Conservation (phyloP, 257 asterid genomes). For the Primulina eburnea region DNA sequence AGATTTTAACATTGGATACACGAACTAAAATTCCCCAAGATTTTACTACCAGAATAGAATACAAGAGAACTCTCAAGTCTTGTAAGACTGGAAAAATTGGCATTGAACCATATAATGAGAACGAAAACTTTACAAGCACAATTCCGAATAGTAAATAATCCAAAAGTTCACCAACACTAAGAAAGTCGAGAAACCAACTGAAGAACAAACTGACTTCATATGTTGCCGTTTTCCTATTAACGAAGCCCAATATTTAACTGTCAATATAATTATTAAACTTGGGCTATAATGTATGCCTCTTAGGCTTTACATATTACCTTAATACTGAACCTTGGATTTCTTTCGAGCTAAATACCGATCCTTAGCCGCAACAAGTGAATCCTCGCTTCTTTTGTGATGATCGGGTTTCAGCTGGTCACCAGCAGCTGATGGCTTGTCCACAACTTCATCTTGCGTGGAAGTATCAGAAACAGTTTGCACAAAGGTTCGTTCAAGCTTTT, state of each 20-base stretch:
- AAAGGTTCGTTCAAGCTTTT: slow-evolving; percentile 26
- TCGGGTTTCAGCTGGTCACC: slow-evolving; percentile 40
- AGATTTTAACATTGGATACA: not conserved
- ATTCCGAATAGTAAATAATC: not conserved
- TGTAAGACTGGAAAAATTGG: not conserved
- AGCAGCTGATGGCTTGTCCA: slow-evolving; percentile 26
- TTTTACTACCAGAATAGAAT: not conserved
- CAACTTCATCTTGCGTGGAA: slow-evolving; percentile 32
- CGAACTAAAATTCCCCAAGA: not conserved
- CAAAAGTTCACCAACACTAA: too few species aligned
- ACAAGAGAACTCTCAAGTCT: not conserved
- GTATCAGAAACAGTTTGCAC: slow-evolving; percentile 36
- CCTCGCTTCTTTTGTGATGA: slow-evolving; percentile 51
- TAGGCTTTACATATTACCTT: slow-evolving; percentile 13
- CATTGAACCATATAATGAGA: not conserved
- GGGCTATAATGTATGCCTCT: not conserved
- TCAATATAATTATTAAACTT: not conserved
- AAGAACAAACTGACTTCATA: too few species aligned
- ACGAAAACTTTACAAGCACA: not conserved
- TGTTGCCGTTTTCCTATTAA: too few species aligned
- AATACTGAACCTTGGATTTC: slow-evolving; percentile 48
- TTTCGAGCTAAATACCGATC: slow-evolving; percentile 76
- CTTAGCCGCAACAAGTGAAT: slow-evolving; percentile 57
- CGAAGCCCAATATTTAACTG: too few species aligned
- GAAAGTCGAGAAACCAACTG: too few species aligned